These are phyloP conservation scores for Cladophialophora psammophila DNA, from an alignment of 2,329 filamentous ascomycete genomes.

Conservation along the genomic window DNA sequence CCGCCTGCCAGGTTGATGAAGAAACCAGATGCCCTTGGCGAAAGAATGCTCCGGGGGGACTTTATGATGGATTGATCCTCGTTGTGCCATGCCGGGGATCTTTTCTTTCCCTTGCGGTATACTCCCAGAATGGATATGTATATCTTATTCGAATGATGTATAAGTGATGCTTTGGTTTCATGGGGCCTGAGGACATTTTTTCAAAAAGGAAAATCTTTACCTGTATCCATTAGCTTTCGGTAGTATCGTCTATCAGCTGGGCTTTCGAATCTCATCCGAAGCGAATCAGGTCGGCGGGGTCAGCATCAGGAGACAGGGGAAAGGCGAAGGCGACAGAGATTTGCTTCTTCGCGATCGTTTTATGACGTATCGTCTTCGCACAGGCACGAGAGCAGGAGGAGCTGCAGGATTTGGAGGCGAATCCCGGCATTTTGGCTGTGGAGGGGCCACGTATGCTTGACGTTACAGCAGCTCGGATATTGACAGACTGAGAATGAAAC, in stretches of 20 bases:
- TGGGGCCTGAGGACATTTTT: neutral
- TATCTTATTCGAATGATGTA: slow-evolving; percentile 29
- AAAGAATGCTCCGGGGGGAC: slow-evolving; percentile 95
- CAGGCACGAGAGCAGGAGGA: neutral
- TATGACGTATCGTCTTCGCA: neutral
- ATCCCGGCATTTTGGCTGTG: slow-evolving; percentile 10
- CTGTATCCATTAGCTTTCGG: slow-evolving; percentile 22
- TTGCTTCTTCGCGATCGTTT: slow-evolving; percentile 22
- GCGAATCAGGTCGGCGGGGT: slow-evolving; percentile 2
- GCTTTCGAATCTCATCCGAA: slow-evolving; percentile 1
- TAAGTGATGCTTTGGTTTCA: slow-evolving; percentile 24
- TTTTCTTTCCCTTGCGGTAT: neutral
- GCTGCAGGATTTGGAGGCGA: neutral
- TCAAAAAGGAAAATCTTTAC: slow-evolving; percentile 1
- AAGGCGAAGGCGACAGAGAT: neutral
- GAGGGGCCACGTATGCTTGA: slow-evolving; percentile 33
- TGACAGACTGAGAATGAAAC: slow-evolving; percentile 15
- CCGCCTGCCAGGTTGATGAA: slow-evolving; percentile 51
- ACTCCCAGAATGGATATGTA: slow-evolving; percentile 18
- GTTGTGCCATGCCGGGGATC: neutral
- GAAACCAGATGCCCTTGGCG: slow-evolving; percentile 93
- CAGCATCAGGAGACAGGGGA: neutral
- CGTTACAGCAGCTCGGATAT: slow-evolving; percentile 34
- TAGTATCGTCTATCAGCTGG: slow-evolving; percentile 9
- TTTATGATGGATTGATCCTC: slow-evolving; percentile 70